Conservation (phyloP, 2,329 filamentous ascomycete genomes). For the Leptographium wingfieldii region DNA sequence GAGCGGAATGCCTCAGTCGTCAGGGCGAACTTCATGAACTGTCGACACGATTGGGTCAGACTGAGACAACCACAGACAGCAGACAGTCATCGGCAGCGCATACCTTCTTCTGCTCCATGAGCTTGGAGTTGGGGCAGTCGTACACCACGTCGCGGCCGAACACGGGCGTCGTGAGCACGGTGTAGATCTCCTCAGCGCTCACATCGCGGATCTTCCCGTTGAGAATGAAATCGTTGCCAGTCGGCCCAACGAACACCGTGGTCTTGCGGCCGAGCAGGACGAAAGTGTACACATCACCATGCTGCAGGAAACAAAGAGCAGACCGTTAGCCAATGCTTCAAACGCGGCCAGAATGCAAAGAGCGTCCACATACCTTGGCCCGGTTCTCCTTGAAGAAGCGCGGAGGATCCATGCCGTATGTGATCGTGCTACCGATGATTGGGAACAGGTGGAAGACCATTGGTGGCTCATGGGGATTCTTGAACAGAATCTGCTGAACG, state of each 20-base stretch:
- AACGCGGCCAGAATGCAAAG: neutral
- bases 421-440: slow-evolving; percentile 79
- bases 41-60: neutral
- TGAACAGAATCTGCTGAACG: slow-evolving; percentile 64
- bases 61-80: neutral
- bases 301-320: slow-evolving; percentile 16
- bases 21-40: slow-evolving; percentile 61
- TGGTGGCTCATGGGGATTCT: slow-evolving; percentile 69
- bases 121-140: slow-evolving; percentile 70
- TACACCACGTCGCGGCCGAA: slow-evolving; percentile 74
- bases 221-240: slow-evolving; percentile 43
- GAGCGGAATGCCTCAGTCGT: slow-evolving; percentile 49
- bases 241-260: slow-evolving; percentile 35
- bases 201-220: slow-evolving; percentile 41
- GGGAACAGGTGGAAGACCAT: slow-evolving; percentile 74
- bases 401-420: slow-evolving; percentile 90
- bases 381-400: slow-evolving; percentile 67
- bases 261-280: slow-evolving; percentile 37
- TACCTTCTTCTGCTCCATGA: slow-evolving; percentile 84
- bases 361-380: slow-evolving; percentile 41
- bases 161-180: slow-evolving; percentile 36
- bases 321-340: neutral
- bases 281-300: slow-evolving; percentile 43
- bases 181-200: slow-evolving; percentile 42
- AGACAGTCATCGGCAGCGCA: neutral